These are phyloP conservation scores for Suillus luteus DNA, from an alignment of 768 basidiomycete species.

Conservation along the genomic window DNA sequence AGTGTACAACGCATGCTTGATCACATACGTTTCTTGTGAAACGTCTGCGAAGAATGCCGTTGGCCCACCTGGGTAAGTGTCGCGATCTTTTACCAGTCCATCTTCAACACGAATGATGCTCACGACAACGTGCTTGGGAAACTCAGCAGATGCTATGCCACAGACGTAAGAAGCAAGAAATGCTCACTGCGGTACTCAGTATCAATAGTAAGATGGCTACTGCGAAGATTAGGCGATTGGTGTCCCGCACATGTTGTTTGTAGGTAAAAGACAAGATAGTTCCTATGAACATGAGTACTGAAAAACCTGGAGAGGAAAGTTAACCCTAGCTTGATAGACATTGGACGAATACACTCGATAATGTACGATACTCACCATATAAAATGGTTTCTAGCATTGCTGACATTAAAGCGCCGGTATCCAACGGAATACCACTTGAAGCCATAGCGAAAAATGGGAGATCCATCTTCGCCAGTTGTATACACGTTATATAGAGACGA, in stretches of 20 bases:
- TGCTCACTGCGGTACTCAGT: constrained; percentile 23
- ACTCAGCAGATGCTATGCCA: background rate
- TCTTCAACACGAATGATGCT: background rate
- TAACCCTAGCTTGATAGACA: background rate
- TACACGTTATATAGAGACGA: background rate
- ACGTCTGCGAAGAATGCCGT: background rate
- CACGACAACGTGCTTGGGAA: background rate
- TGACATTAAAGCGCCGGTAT: background rate
- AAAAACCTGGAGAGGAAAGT: background rate
- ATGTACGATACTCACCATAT: background rate
- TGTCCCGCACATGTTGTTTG: background rate
- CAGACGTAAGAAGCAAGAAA: background rate
- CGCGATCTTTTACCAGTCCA: background rate
- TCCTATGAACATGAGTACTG: background rate
- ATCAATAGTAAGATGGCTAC: constrained; percentile 22
- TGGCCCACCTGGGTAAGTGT: background rate
- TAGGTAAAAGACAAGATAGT: background rate
- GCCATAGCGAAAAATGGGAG: background rate
- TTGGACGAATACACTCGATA: background rate
- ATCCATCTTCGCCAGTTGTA: background rate
- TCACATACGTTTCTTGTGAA: background rate
- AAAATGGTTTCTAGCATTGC: background rate
- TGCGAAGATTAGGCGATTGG: constrained; percentile 18
- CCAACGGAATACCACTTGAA: background rate
- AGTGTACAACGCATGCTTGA: background rate